phyloP scores from a whole-genome alignment of 805 yeast species.

The Kodamaea fukazawae region DNA sequence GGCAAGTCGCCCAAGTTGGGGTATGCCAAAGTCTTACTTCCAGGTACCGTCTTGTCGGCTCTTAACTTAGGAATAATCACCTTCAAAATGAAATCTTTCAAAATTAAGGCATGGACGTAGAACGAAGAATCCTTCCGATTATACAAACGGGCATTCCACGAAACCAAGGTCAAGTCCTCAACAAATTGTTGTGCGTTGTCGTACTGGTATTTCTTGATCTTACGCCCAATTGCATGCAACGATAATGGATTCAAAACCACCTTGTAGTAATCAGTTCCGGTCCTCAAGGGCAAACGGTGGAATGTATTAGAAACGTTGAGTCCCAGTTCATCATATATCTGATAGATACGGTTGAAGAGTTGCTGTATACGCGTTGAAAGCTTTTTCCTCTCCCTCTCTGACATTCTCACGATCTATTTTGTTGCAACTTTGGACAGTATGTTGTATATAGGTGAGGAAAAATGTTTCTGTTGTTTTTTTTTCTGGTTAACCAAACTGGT shows the following conservation, averaged over 20 bases:
- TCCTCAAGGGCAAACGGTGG: constrained; percentile 69
- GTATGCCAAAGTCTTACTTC: constrained; percentile 40
- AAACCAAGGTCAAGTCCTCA: constrained; percentile 75
- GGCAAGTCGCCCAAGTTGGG: constrained; percentile 74
- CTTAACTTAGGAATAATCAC: constrained; percentile 48
- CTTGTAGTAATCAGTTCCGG: constrained; percentile 76
- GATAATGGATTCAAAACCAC: constrained; percentile 80
- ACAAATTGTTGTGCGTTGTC: constrained; percentile 64
- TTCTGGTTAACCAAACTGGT: neutral
- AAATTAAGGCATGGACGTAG: constrained; percentile 62
- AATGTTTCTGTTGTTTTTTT: constrained; percentile 6
- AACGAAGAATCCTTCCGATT: constrained; percentile 69
- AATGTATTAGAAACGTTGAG: constrained; percentile 53
- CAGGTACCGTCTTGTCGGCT: constrained; percentile 34
- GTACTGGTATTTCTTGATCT: constrained; percentile 55
- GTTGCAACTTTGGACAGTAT: neutral
- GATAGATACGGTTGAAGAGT: constrained; percentile 39
- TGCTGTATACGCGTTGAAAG: constrained; percentile 29
- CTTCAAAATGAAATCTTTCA: constrained; percentile 51
- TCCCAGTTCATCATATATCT: constrained; percentile 42
- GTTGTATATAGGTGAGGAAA: constrained; percentile 3
- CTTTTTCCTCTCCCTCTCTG: constrained; percentile 40
- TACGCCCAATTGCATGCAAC: constrained; percentile 64
- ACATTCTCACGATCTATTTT: constrained; percentile 19
- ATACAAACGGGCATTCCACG: constrained; percentile 87